phyloP scores from a whole-genome alignment of 1,284 basidiomycete species.

The Ganoderma meredithae region DNA sequence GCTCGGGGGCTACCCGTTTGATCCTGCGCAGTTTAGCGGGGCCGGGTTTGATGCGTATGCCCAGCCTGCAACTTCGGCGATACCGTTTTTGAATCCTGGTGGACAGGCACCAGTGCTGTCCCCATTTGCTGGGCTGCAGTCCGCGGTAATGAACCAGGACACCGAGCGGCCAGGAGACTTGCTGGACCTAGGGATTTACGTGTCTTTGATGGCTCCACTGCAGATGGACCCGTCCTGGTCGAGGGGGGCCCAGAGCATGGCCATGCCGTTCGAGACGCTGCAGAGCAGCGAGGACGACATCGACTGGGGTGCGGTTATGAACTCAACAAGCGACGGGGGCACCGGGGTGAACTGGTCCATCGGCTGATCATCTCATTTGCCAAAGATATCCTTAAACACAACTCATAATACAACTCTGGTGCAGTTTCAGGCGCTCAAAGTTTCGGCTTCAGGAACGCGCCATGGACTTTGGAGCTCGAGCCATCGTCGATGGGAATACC shows the following conservation, averaged over 20 bases:
- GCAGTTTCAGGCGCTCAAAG: neutral
- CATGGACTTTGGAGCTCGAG: neutral
- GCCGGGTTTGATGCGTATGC: neutral
- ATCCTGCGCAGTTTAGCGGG: neutral
- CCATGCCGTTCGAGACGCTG: slow-evolving; percentile 36
- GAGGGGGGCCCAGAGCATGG: slow-evolving; percentile 19
- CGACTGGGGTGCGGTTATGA: slow-evolving; percentile 18
- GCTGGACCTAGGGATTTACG: neutral
- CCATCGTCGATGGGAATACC: slow-evolving; percentile 43
- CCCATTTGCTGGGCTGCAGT: slow-evolving; percentile 2
- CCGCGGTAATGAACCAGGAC: neutral
- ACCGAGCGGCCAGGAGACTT: slow-evolving; percentile 4
- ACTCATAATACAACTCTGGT: neutral
- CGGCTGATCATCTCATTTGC: neutral
- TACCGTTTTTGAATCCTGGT: neutral
- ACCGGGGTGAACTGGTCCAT: neutral
- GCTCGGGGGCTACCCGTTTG: neutral
- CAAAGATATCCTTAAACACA: neutral
- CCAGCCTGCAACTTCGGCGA: neutral
- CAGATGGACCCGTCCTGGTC: slow-evolving; percentile 5
- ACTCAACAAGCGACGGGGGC: neutral
- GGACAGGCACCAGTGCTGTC: neutral
- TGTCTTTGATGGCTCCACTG: neutral
- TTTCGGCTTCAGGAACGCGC: neutral
- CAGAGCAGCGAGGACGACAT: slow-evolving; percentile 30